These are phyloP conservation scores for Limonomyces culmigenus DNA, from an alignment of 1,284 basidiomycete species.

Conservation along the genomic window DNA sequence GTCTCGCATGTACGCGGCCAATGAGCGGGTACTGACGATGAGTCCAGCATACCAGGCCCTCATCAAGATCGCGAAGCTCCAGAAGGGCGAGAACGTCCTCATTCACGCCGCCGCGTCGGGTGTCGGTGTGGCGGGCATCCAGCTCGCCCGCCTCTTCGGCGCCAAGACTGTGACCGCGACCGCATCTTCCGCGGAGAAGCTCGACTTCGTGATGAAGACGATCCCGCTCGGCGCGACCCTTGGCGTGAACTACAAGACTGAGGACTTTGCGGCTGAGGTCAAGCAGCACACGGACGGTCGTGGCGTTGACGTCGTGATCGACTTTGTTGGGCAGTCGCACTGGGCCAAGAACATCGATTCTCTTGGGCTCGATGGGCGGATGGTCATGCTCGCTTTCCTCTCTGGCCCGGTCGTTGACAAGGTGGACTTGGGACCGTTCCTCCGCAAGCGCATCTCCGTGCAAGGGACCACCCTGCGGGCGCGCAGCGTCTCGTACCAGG, in stretches of 20 bases:
- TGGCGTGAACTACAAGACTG: slow-evolving; percentile 74
- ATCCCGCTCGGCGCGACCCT: slow-evolving; percentile 53
- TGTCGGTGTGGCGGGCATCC: slow-evolving; percentile 83
- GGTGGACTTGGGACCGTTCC: slow-evolving; percentile 50
- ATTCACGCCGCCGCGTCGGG: slow-evolving; percentile 86
- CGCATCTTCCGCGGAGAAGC: slow-evolving; percentile 74
- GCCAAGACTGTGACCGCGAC: slow-evolving; percentile 73
- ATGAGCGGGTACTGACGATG: too few species aligned
- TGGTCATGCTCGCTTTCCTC: slow-evolving; percentile 45
- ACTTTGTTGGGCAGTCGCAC: slow-evolving; percentile 78
- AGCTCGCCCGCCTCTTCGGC: slow-evolving; percentile 62
- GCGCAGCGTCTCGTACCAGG: slow-evolving; percentile 68
- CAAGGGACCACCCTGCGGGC: slow-evolving; percentile 82
- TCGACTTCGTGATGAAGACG: slow-evolving; percentile 49
- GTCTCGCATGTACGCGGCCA: slow-evolving; percentile 8
- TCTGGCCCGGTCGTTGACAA: slow-evolving; percentile 47
- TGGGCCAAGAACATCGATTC: slow-evolving; percentile 71
- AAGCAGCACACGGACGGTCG: slow-evolving; percentile 39
- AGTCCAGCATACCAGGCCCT: slow-evolving; percentile 67
- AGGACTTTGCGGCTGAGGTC: slow-evolving; percentile 62
- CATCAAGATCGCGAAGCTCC: slow-evolving; percentile 51
- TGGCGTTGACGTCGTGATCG: slow-evolving; percentile 74
- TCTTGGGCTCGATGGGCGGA: slow-evolving; percentile 63
- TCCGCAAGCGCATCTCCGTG: slow-evolving; percentile 79
- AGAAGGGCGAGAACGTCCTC: slow-evolving; percentile 61